These are phyloP conservation scores for Penicillium parvum DNA, from an alignment of 495 filamentous ascomycete species.

Conservation along the genomic window DNA sequence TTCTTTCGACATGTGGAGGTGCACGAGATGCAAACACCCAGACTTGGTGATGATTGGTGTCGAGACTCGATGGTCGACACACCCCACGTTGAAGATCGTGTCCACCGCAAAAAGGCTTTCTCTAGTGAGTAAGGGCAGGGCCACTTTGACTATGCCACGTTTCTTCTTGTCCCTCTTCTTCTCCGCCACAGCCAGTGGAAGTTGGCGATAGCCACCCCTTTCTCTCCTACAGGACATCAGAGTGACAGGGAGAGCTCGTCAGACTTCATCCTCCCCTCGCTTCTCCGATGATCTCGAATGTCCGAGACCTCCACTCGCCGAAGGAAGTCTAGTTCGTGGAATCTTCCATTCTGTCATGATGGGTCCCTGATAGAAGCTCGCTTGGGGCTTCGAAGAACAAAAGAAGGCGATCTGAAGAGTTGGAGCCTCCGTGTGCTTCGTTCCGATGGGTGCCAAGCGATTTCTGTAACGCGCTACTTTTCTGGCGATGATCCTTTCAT, in stretches of 20 bases:
- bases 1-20: too few relatives aligned
- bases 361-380: slow-evolving; percentile 15
- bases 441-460: slow-evolving; percentile 27
- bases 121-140: not conserved
- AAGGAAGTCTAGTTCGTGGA: slow-evolving; percentile 8
- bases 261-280: not conserved
- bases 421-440: slow-evolving; percentile 1
- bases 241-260: not conserved
- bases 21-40: not conserved
- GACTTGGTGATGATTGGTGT: slow-evolving; percentile 6
- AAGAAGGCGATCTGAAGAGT: slow-evolving; percentile 22
- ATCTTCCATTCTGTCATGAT: slow-evolving; percentile 15
- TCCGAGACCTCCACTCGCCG: not conserved
- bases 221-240: not conserved
- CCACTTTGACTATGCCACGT: slow-evolving; percentile 12
- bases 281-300: slow-evolving; percentile 1
- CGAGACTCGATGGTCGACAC: slow-evolving; percentile 2
- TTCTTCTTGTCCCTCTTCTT: slow-evolving; percentile 6
- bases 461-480: slow-evolving; percentile 32
- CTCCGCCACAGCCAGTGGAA: not conserved
- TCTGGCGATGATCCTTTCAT: slow-evolving; percentile 44
- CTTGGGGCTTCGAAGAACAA: slow-evolving; percentile 23
- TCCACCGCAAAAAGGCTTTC: slow-evolving; percentile 1
- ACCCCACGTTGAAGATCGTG: slow-evolving; percentile 6
- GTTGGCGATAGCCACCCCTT: slow-evolving; percentile 9